Conservation (phyloP, 345 rosid genomes). For the Corymbia maculata region DNA sequence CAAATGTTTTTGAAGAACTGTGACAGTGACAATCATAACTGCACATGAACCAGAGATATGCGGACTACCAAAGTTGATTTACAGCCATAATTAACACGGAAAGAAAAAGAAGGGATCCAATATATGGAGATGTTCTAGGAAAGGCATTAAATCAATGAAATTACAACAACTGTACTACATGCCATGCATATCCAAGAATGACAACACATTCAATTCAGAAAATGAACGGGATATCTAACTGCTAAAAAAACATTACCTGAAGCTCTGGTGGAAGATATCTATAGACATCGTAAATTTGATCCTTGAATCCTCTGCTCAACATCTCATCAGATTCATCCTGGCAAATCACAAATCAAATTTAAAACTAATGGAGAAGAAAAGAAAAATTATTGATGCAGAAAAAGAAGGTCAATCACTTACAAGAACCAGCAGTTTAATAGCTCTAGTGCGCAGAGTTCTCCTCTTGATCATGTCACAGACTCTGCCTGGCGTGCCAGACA, state of each 20-base stretch:
- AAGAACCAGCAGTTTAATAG: slow-evolving; percentile 30
- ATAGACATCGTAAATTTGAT: slow-evolving; percentile 94
- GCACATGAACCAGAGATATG: neutral
- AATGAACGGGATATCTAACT: neutral
- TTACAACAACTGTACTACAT: neutral
- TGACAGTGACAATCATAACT: neutral
- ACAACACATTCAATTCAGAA: neutral
- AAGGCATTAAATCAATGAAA: neutral
- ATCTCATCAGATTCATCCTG: slow-evolving; percentile 96
- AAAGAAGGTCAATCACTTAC: slow-evolving; percentile 2
- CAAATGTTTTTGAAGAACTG: neutral
- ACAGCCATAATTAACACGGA: neutral
- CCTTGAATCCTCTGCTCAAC: slow-evolving; percentile 99
- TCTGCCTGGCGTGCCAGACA: slow-evolving; percentile 97
- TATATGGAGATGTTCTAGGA: neutral
- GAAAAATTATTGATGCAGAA: neutral
- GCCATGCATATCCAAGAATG: neutral
- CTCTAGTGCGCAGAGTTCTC: slow-evolving; percentile 87
- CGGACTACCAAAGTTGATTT: neutral
- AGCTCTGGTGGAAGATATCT: slow-evolving; percentile 97
- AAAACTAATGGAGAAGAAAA: neutral
- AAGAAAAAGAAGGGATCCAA: neutral
- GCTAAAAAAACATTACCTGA: slow-evolving; percentile 44
- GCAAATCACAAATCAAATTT: neutral
- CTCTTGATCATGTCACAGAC: slow-evolving; percentile 99